Evolutionary conservation across 2,329 filamentous ascomycete genomes (phyloP).

Genomic region (Tricladium varicosporioides): DNA sequence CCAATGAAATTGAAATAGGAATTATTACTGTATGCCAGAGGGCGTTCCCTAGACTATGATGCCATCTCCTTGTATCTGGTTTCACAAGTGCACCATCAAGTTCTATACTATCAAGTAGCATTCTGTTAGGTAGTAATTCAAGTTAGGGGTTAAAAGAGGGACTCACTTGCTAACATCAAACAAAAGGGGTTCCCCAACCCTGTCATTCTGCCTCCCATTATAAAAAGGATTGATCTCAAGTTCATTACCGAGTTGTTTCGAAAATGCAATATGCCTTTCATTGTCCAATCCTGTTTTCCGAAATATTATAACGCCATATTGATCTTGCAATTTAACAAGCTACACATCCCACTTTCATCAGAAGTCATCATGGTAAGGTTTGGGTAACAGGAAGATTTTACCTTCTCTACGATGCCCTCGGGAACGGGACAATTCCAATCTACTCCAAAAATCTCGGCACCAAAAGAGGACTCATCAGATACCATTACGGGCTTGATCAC

Average conservation of each 20-base stretch:
- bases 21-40: conserved; percentile 25
- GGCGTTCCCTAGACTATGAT: conserved; percentile 29
- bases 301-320: conserved; percentile 51
- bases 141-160: background rate
- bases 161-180: background rate
- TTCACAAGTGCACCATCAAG: background rate
- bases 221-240: conserved; percentile 38
- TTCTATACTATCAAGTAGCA: background rate
- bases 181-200: conserved; percentile 14
- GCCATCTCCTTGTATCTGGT: conserved; percentile 11
- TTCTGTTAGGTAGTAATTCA: background rate
- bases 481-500: conserved; percentile 1
- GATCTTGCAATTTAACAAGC: conserved; percentile 28
- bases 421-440: conserved; percentile 35
- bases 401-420: conserved; percentile 34
- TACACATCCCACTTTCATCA: conserved; percentile 6
- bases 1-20: background rate
- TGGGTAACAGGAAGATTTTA: conserved; percentile 25
- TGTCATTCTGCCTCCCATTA: conserved; percentile 23
- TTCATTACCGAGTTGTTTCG: conserved; percentile 46
- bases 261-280: conserved; percentile 48
- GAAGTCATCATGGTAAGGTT: background rate
- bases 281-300: conserved; percentile 49
- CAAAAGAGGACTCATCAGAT: conserved; percentile 34
- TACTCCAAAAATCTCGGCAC: conserved; percentile 37